Evolutionary conservation across 257 asterid species (phyloP), one percentile per base, ranked within the genome.

Genomic region (Solanum piurae): DNA sequence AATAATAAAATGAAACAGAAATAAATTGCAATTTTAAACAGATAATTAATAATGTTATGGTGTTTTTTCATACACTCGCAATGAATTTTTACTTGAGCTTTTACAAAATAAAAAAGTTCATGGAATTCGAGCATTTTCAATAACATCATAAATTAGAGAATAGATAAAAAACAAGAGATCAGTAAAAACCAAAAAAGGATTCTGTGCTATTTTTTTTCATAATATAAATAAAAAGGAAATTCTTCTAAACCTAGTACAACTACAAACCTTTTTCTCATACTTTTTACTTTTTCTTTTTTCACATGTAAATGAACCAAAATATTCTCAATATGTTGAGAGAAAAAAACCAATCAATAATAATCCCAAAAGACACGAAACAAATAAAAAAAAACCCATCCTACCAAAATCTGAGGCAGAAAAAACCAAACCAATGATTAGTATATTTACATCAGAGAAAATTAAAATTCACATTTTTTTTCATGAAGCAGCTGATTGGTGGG

Each of bases 401-500:
- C 90, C 89, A 88, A 86, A 89, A 89, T 71, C 73, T 23, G 62
- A 87, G 82, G 87, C 88, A 36, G 82, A 38, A 46, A 27, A 46
- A 72, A 27, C 40, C 66, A 69, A 60, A 31, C 46, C 84, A 44
- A 69, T 72, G 55, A 37, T 86, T 72, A 34, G 72, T 72, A 84
- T 44, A 69, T 20, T 88, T 87, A 46, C 73, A 84, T 18, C 29
- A 46, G 12, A 80, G 29, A 80, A 38, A 37, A 46, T 46, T 80
- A 46, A 46, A 46, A 80, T 27, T 29, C 68, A 80, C 69, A 9
- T 29, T 33, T 38, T 5, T 29, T 33, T 34, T 87, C 87, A 93
- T 1, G 95, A 94, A 69, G 93, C 91, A 12, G 95, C 94, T 71
- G 96, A 91, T 83, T 92, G 91, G 90, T 91, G 93, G 33, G 94